A percentile compares a stretch with the other conserved stretches of the same genome.
Evolutionary conservation across 768 basidiomycete genomes (phyloP).

Genomic region (Lentinula boryana): DNA sequence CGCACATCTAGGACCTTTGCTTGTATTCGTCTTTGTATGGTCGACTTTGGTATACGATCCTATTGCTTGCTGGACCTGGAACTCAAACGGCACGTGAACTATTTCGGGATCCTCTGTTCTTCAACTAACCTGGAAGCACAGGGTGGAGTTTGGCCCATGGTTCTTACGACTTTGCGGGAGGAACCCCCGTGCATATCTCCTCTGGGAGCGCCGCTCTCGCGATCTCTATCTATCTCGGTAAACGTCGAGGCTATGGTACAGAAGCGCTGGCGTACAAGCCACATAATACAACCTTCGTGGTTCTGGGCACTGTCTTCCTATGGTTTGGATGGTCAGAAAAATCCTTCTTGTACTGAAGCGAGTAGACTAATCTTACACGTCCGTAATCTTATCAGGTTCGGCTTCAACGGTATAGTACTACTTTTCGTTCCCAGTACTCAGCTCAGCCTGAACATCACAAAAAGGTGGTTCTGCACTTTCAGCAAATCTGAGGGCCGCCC

Average conservation of each 20-base stretch:
- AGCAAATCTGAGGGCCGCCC: constrained; percentile 76
- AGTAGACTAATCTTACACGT: not conserved
- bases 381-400: constrained; percentile 36
- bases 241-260: constrained; percentile 87
- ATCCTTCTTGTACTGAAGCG: not conserved
- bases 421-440: constrained; percentile 34
- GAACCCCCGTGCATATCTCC: constrained; percentile 94
- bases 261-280: constrained; percentile 88
- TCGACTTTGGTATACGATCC: constrained; percentile 87
- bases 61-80: constrained; percentile 97
- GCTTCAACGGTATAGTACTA: constrained; percentile 87
- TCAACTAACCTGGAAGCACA: not conserved
- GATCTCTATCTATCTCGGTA: constrained; percentile 87
- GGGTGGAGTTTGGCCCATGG: constrained; percentile 75
- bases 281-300: constrained; percentile 87
- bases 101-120: constrained; percentile 21
- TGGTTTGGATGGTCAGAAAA: constrained; percentile 77
- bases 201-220: constrained; percentile 90
- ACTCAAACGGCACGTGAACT: constrained; percentile 47
- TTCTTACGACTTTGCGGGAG: constrained; percentile 90
- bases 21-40: constrained; percentile 92
- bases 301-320: constrained; percentile 87
- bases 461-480: not conserved
- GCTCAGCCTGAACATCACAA: not conserved
- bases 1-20: constrained; percentile 73